A percentile compares a stretch with the other conserved stretches of the same genome.
Evolutionary conservation across 1,284 basidiomycete genomes (phyloP).

Genomic region (Inonotus hispidus): DNA sequence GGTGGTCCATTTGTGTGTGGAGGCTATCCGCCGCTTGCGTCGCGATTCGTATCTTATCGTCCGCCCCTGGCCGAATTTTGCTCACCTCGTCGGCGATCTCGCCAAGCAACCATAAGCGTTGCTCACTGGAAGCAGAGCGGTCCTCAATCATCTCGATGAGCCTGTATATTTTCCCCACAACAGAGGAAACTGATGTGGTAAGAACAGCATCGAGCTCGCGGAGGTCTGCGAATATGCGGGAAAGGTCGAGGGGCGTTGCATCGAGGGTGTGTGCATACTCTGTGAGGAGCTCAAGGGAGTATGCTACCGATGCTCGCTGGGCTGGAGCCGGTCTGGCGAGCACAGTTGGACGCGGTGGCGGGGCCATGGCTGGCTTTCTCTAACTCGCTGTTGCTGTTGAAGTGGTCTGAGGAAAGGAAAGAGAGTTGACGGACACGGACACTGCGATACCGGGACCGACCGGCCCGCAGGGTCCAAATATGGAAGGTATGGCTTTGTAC

Average conservation of each 20-base stretch:
- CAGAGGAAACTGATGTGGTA: slow-evolving; percentile 75
- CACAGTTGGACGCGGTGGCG: background rate
- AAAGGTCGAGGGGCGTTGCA: slow-evolving; percentile 90
- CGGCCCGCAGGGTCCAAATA: background rate
- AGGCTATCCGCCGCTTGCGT: slow-evolving; percentile 91
- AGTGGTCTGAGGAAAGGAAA: background rate
- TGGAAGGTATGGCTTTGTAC: background rate
- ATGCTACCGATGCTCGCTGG: slow-evolving; percentile 25
- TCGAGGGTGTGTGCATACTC: slow-evolving; percentile 93
- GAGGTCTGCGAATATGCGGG: slow-evolving; percentile 90
- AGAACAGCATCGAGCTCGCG: slow-evolving; percentile 98
- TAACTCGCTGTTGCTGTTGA: background rate
- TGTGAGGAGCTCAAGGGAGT: slow-evolving; percentile 62
- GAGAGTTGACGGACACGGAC: background rate
- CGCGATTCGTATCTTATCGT: slow-evolving; percentile 98
- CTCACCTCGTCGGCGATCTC: slow-evolving; percentile 93
- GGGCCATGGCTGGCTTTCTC: background rate
- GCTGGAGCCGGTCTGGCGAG: background rate
- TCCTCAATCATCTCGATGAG: slow-evolving; percentile 78
- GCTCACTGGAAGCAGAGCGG: slow-evolving; percentile 60
- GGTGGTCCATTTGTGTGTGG: slow-evolving; percentile 65
- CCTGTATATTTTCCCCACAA: slow-evolving; percentile 71
- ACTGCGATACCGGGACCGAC: background rate
- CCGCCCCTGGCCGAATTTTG: slow-evolving; percentile 90
- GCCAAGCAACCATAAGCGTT: slow-evolving; percentile 81